Evolutionary conservation across 75 land plant genomes (phyloP).

Genomic region (Pinus albicaulis): DNA sequence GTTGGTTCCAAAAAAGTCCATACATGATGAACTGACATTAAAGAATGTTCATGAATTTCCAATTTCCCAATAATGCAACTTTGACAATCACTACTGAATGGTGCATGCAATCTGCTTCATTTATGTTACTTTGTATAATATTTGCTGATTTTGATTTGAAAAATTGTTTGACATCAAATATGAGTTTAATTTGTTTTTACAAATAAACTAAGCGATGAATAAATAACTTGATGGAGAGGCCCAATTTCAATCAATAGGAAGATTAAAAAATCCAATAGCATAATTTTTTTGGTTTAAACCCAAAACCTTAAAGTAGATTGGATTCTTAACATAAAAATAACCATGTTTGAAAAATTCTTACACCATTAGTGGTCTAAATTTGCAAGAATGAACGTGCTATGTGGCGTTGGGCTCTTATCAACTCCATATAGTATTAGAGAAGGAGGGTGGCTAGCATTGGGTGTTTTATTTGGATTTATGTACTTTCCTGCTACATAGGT

Average conservation of each 20-base stretch:
- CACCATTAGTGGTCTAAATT: background rate
- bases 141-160: too few species aligned
- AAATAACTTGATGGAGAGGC: too few species aligned
- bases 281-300: too few species aligned
- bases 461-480: constrained; percentile 38
- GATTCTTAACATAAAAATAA: background rate
- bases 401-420: constrained; percentile 85
- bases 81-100: constrained; percentile 43
- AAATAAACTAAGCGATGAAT: too few species aligned
- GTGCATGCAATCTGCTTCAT: background rate
- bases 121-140: background rate
- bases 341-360: background rate
- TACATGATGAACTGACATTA: constrained; percentile 13
- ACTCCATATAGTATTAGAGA: constrained; percentile 78
- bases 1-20: background rate
- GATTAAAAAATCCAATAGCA: too few species aligned
- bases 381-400: constrained; percentile 70
- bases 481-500: constrained; percentile 77
- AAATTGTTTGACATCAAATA: too few species aligned
- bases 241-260: too few species aligned
- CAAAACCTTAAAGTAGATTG: background rate
- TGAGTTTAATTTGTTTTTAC: too few species aligned
- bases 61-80: constrained; percentile 26
- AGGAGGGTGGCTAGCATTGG: constrained; percentile 69
- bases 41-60: constrained; percentile 22